These are phyloP conservation scores for Lumnitzera littorea DNA, from an alignment of 345 rosid genomes.

Conservation along the genomic window DNA sequence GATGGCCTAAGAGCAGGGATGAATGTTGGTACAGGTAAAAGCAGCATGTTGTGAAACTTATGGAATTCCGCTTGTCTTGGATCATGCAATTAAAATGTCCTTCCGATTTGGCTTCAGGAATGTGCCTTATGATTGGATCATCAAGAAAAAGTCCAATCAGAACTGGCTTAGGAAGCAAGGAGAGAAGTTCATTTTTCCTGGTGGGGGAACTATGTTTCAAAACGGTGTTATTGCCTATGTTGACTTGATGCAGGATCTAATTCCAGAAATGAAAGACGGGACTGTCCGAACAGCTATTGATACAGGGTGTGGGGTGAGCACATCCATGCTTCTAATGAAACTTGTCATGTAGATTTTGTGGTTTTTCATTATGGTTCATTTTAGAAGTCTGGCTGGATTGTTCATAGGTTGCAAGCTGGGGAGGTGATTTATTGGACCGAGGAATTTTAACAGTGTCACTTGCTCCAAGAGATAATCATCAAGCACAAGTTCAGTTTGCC, in stretches of 20 bases:
- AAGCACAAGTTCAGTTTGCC: slow-evolving; percentile 98
- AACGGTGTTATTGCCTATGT: slow-evolving; percentile 88
- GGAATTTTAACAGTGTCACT: slow-evolving; percentile 84
- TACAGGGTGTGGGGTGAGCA: slow-evolving; percentile 95
- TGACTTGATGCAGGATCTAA: slow-evolving; percentile 84
- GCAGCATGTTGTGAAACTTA: neutral
- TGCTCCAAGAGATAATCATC: slow-evolving; percentile 97
- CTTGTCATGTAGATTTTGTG: neutral
- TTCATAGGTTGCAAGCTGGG: slow-evolving; percentile 98
- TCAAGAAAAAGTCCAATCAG: slow-evolving; percentile 90
- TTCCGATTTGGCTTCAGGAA: slow-evolving; percentile 45
- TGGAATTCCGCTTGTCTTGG: neutral
- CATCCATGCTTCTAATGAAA: neutral
- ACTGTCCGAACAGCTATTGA: slow-evolving; percentile 89
- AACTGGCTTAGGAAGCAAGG: slow-evolving; percentile 89
- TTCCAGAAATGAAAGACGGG: slow-evolving; percentile 94
- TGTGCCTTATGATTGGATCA: slow-evolving; percentile 97
- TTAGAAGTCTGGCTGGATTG: neutral
- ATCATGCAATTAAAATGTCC: neutral
- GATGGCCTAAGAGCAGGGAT: slow-evolving; percentile 90
- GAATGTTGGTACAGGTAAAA: slow-evolving; percentile 97
- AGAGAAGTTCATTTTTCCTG: slow-evolving; percentile 89
- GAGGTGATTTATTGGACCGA: slow-evolving; percentile 89
- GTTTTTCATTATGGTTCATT: neutral
- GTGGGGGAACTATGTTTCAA: slow-evolving; percentile 99